Evolutionary conservation across 768 basidiomycete species (phyloP).

Genomic region (Nidularia sp.): DNA sequence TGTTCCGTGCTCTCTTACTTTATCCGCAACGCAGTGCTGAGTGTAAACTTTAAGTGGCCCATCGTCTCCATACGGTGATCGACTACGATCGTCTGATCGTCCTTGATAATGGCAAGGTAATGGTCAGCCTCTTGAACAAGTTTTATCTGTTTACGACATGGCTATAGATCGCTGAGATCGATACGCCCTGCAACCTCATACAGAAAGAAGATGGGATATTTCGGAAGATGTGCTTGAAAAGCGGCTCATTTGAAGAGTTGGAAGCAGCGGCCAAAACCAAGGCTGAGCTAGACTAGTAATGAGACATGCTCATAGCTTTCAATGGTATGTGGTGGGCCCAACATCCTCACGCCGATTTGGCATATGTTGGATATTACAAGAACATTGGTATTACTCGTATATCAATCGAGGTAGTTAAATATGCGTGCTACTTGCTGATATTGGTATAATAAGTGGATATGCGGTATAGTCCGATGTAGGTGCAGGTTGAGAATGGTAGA

Average conservation of each 20-base stretch:
- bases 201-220: conserved; percentile 62
- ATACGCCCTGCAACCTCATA: conserved; percentile 69
- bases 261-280: conserved; percentile 54
- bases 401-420: no score
- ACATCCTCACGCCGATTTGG: no score
- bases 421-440: no score
- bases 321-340: no score
- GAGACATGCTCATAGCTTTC: not conserved
- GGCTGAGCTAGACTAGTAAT: conserved; percentile 13
- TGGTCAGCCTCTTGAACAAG: conserved; percentile 1
- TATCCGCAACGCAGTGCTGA: not conserved
- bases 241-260: conserved; percentile 58
- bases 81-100: conserved; percentile 80
- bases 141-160: not conserved
- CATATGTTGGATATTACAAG: no score
- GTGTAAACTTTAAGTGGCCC: conserved; percentile 45
- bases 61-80: conserved; percentile 73
- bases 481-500: no score
- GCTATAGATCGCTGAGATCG: conserved; percentile 54
- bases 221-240: conserved; percentile 66
- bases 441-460: no score
- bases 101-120: conserved; percentile 63
- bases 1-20: conserved; percentile 11
- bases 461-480: no score
- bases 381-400: no score